Percentiles rank a stretch among this genome's conserved stretches.
These are phyloP conservation scores for Albizia julibrissin DNA, from an alignment of 306 rosid genomes.

Conservation along the genomic window DNA sequence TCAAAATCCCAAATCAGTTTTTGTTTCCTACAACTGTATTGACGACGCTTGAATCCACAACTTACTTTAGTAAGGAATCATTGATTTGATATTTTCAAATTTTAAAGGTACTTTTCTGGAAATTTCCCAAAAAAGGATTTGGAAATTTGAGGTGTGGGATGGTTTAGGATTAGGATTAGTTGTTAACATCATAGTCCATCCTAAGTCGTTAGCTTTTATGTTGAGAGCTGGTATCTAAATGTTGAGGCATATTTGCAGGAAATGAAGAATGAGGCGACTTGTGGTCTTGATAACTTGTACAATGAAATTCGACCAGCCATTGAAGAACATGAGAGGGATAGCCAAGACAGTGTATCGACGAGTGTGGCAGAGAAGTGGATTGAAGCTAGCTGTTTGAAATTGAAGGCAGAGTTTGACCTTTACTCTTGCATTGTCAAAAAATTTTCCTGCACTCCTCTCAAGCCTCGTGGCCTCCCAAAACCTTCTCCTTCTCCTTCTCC, in stretches of 20 bases:
- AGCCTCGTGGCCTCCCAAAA: conserved; percentile 42
- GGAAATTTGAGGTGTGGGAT: background rate
- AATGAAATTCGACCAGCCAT: conserved; percentile 94
- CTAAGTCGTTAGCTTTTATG: background rate
- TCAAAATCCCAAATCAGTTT: no score
- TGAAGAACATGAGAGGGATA: conserved; percentile 94
- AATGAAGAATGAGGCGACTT: conserved; percentile 57
- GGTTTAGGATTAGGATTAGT: background rate
- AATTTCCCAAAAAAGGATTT: background rate
- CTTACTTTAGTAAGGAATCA: no score
- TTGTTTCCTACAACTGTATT: no score
- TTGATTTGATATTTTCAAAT: no score
- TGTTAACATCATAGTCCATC: background rate
- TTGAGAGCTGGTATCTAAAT: conserved; percentile 10
- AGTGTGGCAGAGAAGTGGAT: conserved; percentile 97
- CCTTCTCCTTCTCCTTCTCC: conserved; percentile 27
- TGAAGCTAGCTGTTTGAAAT: conserved; percentile 74
- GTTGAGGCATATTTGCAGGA: conserved; percentile 47
- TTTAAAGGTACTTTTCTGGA: no score
- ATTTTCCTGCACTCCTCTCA: conserved; percentile 54
- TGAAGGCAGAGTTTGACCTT: conserved; percentile 86
- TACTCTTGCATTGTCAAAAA: conserved; percentile 65
- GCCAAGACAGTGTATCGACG: conserved; percentile 89
- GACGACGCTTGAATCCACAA: no score
- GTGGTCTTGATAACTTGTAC: conserved; percentile 71